Base-by-base conservation (phyloP, 768 basidiomycete species). In the Boletales sp. region DNA sequence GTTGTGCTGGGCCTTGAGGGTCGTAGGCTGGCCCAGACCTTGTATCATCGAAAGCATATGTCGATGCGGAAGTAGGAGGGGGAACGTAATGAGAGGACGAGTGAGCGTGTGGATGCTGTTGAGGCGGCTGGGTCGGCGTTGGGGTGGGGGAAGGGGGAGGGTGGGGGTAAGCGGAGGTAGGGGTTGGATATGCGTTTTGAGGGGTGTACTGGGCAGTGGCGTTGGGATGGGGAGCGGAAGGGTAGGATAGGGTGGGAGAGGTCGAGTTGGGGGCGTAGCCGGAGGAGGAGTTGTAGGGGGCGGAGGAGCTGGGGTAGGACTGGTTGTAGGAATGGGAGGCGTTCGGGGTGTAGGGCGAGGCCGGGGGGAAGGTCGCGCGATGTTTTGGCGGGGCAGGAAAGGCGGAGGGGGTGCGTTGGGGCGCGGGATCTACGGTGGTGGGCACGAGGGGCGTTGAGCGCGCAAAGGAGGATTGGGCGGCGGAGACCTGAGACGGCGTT, bases 131-230 rank as follows among this genome's bases (percentile, higher is more conserved):
- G 14, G 65, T 67, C 46, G 64, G 63, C 14, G 64, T 65, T 44
- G 63, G 64, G 7, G 64, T 65, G 42, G 64, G 64, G 1, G 64
- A 65, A n/a, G 63, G 59, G 6, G 65, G 62, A 1, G 60, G 65
- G 10, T 52, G 58, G 18, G 62, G 63, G 49, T 51, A 65, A 13
- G 63, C 65, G 33, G 64, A 65, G 14, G 65, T 62, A 30, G 62
- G 63, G 8, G 64, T 60, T 36, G 54, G 52, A 36, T 60, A 65
- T 30, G 54, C 14, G 21, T 54, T 53, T 14, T 55, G 59, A 38
- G 60, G 48, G 14, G 46, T n/a, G 32, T 59, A 64, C 18, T 57
- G n/a, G 15, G 56, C n/a, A n/a, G n/a, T n/a, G n/a, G n/a, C n/a
- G n/a, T n/a, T n/a, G n/a, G n/a, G n/a, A n/a, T n/a, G 13, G 13